Percentiles rank a stretch among this genome's conserved stretches.
Conservation (phyloP, 1,284 basidiomycete species). For the Cryptococcus jaspeensis region DNA sequence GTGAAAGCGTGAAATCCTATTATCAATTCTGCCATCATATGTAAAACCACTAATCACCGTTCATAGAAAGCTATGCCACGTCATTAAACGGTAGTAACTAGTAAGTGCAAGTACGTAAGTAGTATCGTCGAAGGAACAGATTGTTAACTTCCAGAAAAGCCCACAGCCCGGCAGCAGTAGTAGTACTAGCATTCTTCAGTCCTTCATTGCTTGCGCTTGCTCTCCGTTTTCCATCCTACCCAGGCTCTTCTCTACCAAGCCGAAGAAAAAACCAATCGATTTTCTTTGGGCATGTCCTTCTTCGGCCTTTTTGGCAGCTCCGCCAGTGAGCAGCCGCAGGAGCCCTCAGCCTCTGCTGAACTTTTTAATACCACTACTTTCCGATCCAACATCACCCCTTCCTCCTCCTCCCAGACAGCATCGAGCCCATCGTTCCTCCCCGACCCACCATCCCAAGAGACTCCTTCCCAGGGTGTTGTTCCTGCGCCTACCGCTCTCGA, state of each 20-base stretch:
- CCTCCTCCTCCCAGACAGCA: slow-evolving; percentile 18
- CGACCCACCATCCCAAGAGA: slow-evolving; percentile 12
- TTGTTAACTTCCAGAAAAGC: too few species aligned
- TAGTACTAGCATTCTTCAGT: background rate
- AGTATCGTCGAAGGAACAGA: too few species aligned
- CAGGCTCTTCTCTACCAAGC: background rate
- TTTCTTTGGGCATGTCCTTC: slow-evolving; percentile 43
- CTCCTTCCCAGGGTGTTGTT: slow-evolving; percentile 9
- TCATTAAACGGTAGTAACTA: too few species aligned
- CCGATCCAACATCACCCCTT: slow-evolving; percentile 28
- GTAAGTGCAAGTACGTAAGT: too few species aligned
- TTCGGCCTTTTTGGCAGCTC: slow-evolving; percentile 40
- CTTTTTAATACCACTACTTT: slow-evolving; percentile 45
- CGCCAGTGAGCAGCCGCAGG: slow-evolving; percentile 16
- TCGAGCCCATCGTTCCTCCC: slow-evolving; percentile 21
- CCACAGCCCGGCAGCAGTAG: too few species aligned
- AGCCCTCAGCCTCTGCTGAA: slow-evolving; percentile 40
- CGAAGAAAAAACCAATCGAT: background rate
- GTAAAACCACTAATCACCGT: too few species aligned
- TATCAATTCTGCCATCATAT: too few species aligned
- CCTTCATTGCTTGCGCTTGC: background rate
- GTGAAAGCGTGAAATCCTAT: slow-evolving; percentile 1
- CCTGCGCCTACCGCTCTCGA: slow-evolving; percentile 66
- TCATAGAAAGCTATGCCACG: too few species aligned
- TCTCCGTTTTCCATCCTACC: background rate